phyloP scores from a whole-genome alignment of 768 basidiomycete genomes.

The Arthromyces matolae region DNA sequence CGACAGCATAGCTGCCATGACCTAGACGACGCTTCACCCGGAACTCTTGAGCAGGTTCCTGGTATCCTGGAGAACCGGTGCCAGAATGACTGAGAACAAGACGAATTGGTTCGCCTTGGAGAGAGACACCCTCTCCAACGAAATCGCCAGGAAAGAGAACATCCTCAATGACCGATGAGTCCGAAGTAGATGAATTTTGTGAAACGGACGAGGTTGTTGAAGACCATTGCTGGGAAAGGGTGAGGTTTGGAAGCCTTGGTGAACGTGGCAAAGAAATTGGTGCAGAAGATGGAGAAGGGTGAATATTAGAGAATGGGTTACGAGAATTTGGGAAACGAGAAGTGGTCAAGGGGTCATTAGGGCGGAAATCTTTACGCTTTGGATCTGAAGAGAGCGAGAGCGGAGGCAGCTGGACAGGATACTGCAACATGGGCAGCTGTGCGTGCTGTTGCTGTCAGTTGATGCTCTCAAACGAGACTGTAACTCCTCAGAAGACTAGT shows the following conservation, averaged over 20 bases:
- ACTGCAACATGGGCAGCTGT: constrained; percentile 67
- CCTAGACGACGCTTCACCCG: constrained; percentile 85
- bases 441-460: constrained; percentile 52
- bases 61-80: constrained; percentile 28
- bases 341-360: constrained; percentile 38
- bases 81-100: constrained; percentile 44
- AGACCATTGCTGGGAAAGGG: constrained; percentile 22
- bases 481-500: constrained; percentile 38
- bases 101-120: constrained; percentile 66
- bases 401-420: constrained; percentile 41
- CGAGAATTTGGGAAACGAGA: constrained; percentile 38
- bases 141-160: constrained; percentile 71
- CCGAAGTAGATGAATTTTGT: constrained; percentile 28
- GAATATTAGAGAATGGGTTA: constrained; percentile 25
- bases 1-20: constrained; percentile 89
- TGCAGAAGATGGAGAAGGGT: constrained; percentile 21
- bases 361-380: constrained; percentile 35
- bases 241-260: constrained; percentile 26
- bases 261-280: constrained; percentile 34
- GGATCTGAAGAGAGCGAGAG: constrained; percentile 34
- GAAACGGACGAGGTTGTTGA: constrained; percentile 24
- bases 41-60: constrained; percentile 61
- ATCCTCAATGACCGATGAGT: constrained; percentile 48
- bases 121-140: constrained; percentile 60
- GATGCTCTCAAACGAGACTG: constrained; percentile 26